Evolutionary conservation across 768 basidiomycete genomes (phyloP).

Genomic region (Hygrophoropsis aurantiaca): DNA sequence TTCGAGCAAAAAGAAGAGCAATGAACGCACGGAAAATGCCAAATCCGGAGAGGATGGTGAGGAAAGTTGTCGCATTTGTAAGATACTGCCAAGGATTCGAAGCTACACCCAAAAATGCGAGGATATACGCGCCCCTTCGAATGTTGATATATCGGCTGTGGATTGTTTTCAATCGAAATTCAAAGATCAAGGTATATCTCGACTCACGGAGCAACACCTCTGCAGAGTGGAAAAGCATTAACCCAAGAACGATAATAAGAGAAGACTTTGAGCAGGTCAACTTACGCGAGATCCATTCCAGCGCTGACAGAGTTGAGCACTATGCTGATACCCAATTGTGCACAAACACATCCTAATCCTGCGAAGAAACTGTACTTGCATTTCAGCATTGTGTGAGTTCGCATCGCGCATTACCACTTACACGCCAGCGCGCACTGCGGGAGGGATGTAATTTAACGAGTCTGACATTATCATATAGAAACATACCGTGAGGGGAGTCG

Average conservation of each 20-base stretch:
- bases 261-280: no score
- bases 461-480: background rate
- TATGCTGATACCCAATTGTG: conserved; percentile 17
- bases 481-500: conserved; percentile 8
- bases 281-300: conserved; percentile 19
- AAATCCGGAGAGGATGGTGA: conserved; percentile 8
- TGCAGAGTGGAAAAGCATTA: background rate
- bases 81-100: conserved; percentile 12
- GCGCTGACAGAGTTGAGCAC: conserved; percentile 18
- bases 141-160: conserved; percentile 10
- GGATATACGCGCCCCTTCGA: conserved; percentile 9
- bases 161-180: background rate
- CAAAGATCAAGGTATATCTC: background rate
- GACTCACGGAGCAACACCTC: background rate
- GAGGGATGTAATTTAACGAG: background rate
- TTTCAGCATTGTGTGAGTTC: conserved; percentile 3
- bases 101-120: conserved; percentile 7
- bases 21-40: conserved; percentile 9
- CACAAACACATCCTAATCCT: conserved; percentile 16
- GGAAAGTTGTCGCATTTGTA: conserved; percentile 6
- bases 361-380: conserved; percentile 14
- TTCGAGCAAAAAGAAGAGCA: no score
- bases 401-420: background rate
- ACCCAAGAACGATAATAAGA: background rate
- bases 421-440: conserved; percentile 7